phyloP scores from a whole-genome alignment of 805 yeast genomes.

The Candida caryicola region DNA sequence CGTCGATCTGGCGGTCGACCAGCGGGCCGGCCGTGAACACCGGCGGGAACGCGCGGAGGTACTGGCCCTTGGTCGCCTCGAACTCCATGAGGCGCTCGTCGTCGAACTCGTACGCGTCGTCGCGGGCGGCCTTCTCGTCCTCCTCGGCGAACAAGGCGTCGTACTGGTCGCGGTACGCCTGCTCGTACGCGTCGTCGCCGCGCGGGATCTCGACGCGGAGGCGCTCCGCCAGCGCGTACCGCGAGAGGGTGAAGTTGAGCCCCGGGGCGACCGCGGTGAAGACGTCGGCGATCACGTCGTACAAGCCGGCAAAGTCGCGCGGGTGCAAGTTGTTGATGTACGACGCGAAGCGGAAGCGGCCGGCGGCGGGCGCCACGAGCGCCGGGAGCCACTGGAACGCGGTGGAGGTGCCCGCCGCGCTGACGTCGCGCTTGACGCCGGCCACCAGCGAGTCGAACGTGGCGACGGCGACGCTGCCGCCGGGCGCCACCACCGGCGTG shows the following conservation, averaged over 20 bases:
- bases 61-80: neutral
- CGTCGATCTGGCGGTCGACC: conserved; percentile 12
- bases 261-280: conserved; percentile 33
- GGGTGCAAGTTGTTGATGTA: conserved; percentile 45
- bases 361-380: conserved; percentile 2
- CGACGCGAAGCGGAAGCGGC: conserved; percentile 23
- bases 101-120: neutral
- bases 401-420: conserved; percentile 7
- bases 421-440: conserved; percentile 3
- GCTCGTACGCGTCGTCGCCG: conserved; percentile 13
- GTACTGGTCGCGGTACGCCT: conserved; percentile 9
- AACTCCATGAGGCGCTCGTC: neutral
- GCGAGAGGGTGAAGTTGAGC: conserved; percentile 24
- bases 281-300: conserved; percentile 26
- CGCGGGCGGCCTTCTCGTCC: neutral
- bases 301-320: conserved; percentile 19
- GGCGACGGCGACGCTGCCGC: conserved; percentile 2
- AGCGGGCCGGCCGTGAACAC: conserved; percentile 4
- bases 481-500: conserved; percentile 7
- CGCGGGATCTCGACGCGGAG: conserved; percentile 14
- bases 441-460: conserved; percentile 4
- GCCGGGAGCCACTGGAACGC: conserved; percentile 17
- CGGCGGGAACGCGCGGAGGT: conserved; percentile 1
- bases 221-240: conserved; percentile 17
- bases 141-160: neutral